Base-by-base conservation (phyloP, 148 eudicot species). In the Nyssa sinensis region DNA sequence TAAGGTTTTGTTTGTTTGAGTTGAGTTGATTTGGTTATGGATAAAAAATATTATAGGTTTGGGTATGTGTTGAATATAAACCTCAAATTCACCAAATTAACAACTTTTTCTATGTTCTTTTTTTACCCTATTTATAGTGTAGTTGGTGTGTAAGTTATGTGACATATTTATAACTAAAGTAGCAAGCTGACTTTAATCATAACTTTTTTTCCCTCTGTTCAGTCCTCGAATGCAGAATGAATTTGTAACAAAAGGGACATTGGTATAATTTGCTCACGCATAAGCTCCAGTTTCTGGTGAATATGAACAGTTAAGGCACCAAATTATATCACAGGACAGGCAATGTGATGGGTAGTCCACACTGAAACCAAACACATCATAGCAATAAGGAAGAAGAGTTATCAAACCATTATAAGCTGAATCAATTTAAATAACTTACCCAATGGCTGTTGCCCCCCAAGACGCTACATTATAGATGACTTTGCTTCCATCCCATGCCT, bases 401-500 rank as follows among this genome's bases (percentile, higher is more conserved):
- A 32, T 27, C 14, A 63, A 25, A 59, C 11, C 9, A 17, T 32
- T 44, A 32, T 21, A 34, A 27, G 28, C n/a, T 27, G 35, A 19
- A 17, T 27, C 28, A 60, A 37, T 27, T 77, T 81, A 49, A 44
- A 62, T 4, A 69, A 80, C 90, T 37, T 86, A 92, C 98, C 98
- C 98, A 63, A 95, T 86, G 64, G 98, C 98, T 47, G 98, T 95
- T 69, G 98, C 98, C 62, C 97, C 92, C 97, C 98, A 95, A 27
- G 97, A 92, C 49, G 98, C 98, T 78, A 95, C 98, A 77, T 95
- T 95, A 73, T 95, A 95, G 27, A 95, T 84, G 60, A 89, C 96
- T 83, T 88, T 89, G 79, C 93, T 92, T 73, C 98, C 96, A 74
- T 95, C 97, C 86, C 94, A 90, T 77, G 98, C 97, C 85, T 95